These are phyloP conservation scores for Torulaspora pretoriensis DNA, from an alignment of 1,139 yeast genomes.

Conservation along the genomic window DNA sequence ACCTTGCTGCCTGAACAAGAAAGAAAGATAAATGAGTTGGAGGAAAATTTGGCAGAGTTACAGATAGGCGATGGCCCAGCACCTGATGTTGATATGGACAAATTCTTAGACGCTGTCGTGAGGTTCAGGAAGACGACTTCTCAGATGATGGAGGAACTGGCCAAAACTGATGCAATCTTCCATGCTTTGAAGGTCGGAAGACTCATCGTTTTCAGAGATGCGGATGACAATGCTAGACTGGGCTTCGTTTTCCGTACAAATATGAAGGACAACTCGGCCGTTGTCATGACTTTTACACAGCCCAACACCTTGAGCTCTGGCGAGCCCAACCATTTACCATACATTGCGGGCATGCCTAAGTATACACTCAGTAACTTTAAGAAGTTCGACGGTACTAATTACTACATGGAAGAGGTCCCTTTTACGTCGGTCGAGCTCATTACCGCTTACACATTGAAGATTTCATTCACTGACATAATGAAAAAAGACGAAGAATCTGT, in stretches of 20 bases:
- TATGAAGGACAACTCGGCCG: conserved; percentile 36
- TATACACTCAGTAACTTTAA: conserved; percentile 36
- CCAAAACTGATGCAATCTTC: conserved; percentile 46
- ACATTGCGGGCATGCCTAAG: conserved; percentile 42
- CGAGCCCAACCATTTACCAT: conserved; percentile 46
- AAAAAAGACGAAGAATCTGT: conserved; percentile 45
- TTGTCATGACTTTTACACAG: conserved; percentile 31
- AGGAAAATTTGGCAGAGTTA: conserved; percentile 44
- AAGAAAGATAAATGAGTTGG: conserved; percentile 52
- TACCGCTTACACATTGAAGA: conserved; percentile 43
- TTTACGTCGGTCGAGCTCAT: conserved; percentile 49
- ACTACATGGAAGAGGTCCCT: conserved; percentile 44
- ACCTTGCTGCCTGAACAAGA: conserved; percentile 84
- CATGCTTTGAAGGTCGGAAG: conserved; percentile 55
- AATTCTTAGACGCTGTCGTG: conserved; percentile 44
- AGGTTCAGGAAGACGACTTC: conserved; percentile 45
- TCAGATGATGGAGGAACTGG: conserved; percentile 47
- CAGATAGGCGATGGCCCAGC: conserved; percentile 40
- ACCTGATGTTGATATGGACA: conserved; percentile 42
- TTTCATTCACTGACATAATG: conserved; percentile 44
- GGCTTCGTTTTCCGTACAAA: conserved; percentile 54
- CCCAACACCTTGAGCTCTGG: conserved; percentile 30
- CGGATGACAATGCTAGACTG: conserved; percentile 41
- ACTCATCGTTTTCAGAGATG: conserved; percentile 55
- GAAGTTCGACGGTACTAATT: conserved; percentile 37